These are phyloP conservation scores for Sonneratia caseolaris DNA, from an alignment of 345 rosid genomes.

Conservation along the genomic window DNA sequence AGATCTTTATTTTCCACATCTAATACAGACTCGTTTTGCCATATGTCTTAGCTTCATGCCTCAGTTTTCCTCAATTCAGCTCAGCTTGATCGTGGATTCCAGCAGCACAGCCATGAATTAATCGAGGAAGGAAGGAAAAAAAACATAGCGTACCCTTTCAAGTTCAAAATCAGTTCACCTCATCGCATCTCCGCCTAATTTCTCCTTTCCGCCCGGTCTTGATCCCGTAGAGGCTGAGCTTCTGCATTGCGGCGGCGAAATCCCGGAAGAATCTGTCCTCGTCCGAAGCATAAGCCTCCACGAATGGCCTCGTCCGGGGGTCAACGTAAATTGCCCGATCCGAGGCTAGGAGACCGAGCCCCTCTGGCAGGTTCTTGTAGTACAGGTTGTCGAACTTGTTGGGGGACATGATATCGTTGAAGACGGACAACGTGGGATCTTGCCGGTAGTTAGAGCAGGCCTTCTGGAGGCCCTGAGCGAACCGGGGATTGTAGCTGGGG, in stretches of 20 bases:
- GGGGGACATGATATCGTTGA: constrained; percentile 88
- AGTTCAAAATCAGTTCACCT: constrained; percentile 35
- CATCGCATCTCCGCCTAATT: constrained; percentile 87
- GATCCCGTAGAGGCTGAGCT: constrained; percentile 62
- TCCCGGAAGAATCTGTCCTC: constrained; percentile 56
- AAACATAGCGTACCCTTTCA: background rate
- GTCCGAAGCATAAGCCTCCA: constrained; percentile 59
- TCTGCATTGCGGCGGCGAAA: constrained; percentile 72
- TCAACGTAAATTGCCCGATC: constrained; percentile 61
- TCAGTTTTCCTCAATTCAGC: background rate
- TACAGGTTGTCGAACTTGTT: constrained; percentile 79
- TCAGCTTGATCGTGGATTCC: background rate
- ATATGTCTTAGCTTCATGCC: background rate
- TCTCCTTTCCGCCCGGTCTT: constrained; percentile 81
- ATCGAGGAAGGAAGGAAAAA: background rate
- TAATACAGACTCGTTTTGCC: background rate
- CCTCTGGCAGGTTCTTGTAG: constrained; percentile 66
- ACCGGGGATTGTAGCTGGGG: constrained; percentile 62
- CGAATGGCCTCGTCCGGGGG: constrained; percentile 49
- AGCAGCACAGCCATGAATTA: background rate
- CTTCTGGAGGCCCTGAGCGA: constrained; percentile 44
- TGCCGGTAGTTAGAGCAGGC: constrained; percentile 54
- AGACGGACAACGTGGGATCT: constrained; percentile 68
- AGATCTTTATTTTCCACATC: background rate
- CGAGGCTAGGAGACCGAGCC: constrained; percentile 68